A percentile compares a stretch with the other conserved stretches of the same genome.
phyloP scores from a whole-genome alignment of 2,329 filamentous ascomycete genomes.

The Aspergillus proliferans region DNA sequence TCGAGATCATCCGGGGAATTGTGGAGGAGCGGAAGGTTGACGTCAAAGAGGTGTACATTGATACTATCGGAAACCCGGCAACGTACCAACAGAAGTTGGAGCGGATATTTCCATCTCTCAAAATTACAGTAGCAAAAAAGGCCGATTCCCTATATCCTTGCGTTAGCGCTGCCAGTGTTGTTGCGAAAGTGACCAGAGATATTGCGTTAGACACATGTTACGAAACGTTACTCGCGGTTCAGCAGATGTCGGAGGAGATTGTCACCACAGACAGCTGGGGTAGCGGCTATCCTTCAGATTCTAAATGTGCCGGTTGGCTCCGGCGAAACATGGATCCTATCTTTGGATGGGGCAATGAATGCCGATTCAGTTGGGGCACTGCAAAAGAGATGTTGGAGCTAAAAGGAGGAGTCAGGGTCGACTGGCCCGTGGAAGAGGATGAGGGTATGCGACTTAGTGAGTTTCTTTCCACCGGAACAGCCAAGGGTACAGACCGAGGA shows the following conservation, averaged over 20 bases:
- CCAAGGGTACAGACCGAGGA: constrained; percentile 51
- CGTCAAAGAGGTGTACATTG: constrained; percentile 83
- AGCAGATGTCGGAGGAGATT: constrained; percentile 18
- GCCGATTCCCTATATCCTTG: constrained; percentile 88
- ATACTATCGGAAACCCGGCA: constrained; percentile 80
- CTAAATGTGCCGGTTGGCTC: constrained; percentile 72
- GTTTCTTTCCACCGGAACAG: constrained; percentile 54
- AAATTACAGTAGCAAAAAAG: constrained; percentile 78
- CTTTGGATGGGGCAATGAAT: constrained; percentile 93
- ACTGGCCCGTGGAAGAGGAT: constrained; percentile 75
- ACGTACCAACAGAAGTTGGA: constrained; percentile 80
- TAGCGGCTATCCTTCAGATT: constrained; percentile 88
- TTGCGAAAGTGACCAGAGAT: constrained; percentile 92
- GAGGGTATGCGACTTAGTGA: constrained; percentile 66
- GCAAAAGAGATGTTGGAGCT: constrained; percentile 85
- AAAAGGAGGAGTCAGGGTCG: constrained; percentile 66
- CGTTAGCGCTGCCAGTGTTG: constrained; percentile 88
- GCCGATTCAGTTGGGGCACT: constrained; percentile 92
- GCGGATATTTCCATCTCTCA: constrained; percentile 70
- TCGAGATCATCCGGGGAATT: constrained; percentile 71
- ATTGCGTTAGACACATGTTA: constrained; percentile 78
- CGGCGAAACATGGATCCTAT: constrained; percentile 81
- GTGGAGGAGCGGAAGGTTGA: constrained; percentile 68
- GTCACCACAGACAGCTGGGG: constrained; percentile 60
- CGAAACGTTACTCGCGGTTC: constrained; percentile 41